Percentiles rank a stretch among this genome's conserved stretches.
phyloP scores from a whole-genome alignment of 495 filamentous ascomycete genomes.

The Clavariopsis aquatica region DNA sequence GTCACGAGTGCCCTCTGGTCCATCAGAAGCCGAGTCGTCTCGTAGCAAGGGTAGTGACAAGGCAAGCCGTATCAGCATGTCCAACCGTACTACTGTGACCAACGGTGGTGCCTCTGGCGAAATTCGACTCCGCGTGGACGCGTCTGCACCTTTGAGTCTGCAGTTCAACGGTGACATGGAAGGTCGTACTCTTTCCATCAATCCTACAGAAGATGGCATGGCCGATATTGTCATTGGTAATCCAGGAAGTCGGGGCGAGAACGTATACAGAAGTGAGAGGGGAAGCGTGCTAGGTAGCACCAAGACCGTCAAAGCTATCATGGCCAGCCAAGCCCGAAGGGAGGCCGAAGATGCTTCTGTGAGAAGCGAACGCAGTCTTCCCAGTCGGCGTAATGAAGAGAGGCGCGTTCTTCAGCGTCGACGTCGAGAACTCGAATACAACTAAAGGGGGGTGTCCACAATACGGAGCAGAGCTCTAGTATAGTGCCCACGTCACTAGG shows the following conservation, averaged over 20 bases:
- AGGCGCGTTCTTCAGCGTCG: not conserved
- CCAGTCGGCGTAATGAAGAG: slow-evolving; percentile 6
- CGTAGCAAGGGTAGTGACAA: slow-evolving; percentile 22
- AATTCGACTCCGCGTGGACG: slow-evolving; percentile 30
- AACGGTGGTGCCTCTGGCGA: slow-evolving; percentile 26
- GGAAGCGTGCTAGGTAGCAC: slow-evolving; percentile 19
- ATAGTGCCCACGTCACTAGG: not conserved
- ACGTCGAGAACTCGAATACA: slow-evolving; percentile 15
- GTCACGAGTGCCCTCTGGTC: slow-evolving; percentile 21
- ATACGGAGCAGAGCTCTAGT: not conserved
- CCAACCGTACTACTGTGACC: slow-evolving; percentile 26
- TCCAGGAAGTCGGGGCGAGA: slow-evolving; percentile 7
- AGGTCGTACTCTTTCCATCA: slow-evolving; percentile 28
- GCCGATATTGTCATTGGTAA: slow-evolving; percentile 34
- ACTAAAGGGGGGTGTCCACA: not conserved
- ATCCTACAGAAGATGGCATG: slow-evolving; percentile 34
- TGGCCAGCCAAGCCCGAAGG: slow-evolving; percentile 9
- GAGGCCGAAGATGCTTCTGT: slow-evolving; percentile 31
- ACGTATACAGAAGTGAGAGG: slow-evolving; percentile 25
- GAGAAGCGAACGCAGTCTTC: slow-evolving; percentile 20
- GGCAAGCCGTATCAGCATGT: slow-evolving; percentile 27
- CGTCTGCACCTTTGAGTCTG: slow-evolving; percentile 24
- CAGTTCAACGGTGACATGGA: slow-evolving; percentile 36
- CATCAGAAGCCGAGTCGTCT: slow-evolving; percentile 21
- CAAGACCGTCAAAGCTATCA: not conserved